Evolutionary conservation across 805 yeast species (phyloP).

Genomic region (Candida mattraensis): DNA sequence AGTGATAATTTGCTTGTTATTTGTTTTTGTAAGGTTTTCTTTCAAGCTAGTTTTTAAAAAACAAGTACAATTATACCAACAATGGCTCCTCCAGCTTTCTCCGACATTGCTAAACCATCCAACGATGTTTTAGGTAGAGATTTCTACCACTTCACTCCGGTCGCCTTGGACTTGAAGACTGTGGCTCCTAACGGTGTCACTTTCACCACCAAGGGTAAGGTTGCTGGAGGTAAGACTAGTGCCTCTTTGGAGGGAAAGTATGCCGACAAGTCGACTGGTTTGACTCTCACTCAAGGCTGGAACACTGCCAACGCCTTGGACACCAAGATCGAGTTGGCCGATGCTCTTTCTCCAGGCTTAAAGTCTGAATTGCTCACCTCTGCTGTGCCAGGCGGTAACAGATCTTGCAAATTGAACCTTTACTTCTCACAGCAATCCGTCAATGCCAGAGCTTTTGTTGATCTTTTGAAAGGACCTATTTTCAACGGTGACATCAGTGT

Average conservation of each 20-base stretch:
- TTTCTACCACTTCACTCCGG: constrained; percentile 89
- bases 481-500: constrained; percentile 94
- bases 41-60: constrained; percentile 1
- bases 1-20: background rate
- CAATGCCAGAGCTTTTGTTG: constrained; percentile 93
- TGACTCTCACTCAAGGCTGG: constrained; percentile 97
- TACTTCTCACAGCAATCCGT: constrained; percentile 90
- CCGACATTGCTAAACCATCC: constrained; percentile 90
- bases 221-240: constrained; percentile 76
- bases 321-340: constrained; percentile 91
- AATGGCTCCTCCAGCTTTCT: constrained; percentile 87
- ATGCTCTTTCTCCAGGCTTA: constrained; percentile 91
- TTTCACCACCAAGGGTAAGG: constrained; percentile 91
- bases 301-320: constrained; percentile 87
- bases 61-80: constrained; percentile 13
- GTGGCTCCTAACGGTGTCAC: constrained; percentile 95
- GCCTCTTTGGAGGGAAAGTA: constrained; percentile 90
- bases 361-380: constrained; percentile 89
- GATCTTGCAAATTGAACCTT: constrained; percentile 86
- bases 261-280: constrained; percentile 88
- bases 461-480: constrained; percentile 91
- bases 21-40: background rate
- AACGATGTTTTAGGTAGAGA: constrained; percentile 88
- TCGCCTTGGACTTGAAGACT: constrained; percentile 86
- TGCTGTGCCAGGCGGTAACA: constrained; percentile 80